phyloP scores from a whole-genome alignment of 345 rosid species.

The Cardiospermum halicacabum region DNA sequence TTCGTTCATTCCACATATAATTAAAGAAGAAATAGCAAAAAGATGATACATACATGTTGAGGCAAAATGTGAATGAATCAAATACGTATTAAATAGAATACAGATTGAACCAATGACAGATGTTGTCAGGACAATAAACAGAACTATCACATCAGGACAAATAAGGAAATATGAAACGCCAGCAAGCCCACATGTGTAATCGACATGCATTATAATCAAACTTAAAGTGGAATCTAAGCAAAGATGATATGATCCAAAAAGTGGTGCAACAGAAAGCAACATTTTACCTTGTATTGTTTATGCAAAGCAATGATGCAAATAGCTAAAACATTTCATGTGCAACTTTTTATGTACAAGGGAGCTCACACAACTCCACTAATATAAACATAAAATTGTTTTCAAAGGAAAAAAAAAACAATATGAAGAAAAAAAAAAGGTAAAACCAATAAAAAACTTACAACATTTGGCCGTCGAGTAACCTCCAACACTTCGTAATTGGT shows the following conservation, averaged over 20 bases:
- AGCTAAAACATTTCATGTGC: too few species aligned
- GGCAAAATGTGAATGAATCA: too few species aligned
- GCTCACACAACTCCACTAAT: too few species aligned
- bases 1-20: too few species aligned
- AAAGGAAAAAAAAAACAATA: background rate
- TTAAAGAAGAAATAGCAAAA: too few species aligned
- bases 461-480: slow-evolving; percentile 39
- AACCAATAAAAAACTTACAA: slow-evolving; percentile 47
- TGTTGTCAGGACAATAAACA: slow-evolving; percentile 11
- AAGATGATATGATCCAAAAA: background rate
- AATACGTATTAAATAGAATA: too few species aligned
- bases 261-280: background rate
- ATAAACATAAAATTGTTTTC: too few species aligned
- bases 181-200: background rate
- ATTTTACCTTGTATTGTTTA: background rate
- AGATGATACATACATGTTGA: too few species aligned
- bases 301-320: background rate
- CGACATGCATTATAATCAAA: background rate
- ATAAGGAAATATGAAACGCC: background rate
- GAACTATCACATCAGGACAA: slow-evolving; percentile 8
- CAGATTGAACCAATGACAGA: too few species aligned
- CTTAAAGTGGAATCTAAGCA: background rate
- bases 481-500: slow-evolving; percentile 28
- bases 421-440: background rate
- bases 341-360: too few species aligned